Base-by-base conservation (phyloP, 2,329 filamentous ascomycete genomes). In the Epichloe elymi region DNA sequence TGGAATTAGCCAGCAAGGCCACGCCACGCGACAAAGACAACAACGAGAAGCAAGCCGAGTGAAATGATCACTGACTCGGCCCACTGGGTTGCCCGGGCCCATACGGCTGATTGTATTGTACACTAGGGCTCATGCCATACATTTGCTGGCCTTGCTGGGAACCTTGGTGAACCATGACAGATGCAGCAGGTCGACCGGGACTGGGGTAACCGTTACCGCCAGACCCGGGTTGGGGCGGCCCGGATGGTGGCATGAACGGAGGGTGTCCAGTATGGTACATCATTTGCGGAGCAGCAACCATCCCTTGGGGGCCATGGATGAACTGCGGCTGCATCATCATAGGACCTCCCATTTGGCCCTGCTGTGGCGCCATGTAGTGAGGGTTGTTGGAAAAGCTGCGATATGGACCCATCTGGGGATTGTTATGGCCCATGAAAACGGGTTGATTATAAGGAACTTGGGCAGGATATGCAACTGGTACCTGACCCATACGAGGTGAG, bases 111-210 rank as follows among this genome's bases (percentile, higher is more conserved):
- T 82, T 85, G 62, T 85, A 87, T 62, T 84, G 84, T 67, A 83
- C 76, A 49, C 75, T 82, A 42, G 84, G 84, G 60, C 83, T 86
- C 83, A 90, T 87, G 56, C 79, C 85, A 73, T 78, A 90, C 70
- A 74, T 80, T 60, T 72, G 81, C 63, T 94, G 88, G 40, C 90
- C 89, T 65, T 95, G 90, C 62, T 96, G 91, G 30, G 90, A 96
- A 51, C 88, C 88, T 69, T 95, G 88, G 58, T 90, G 90, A 61
- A 84, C 86, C 91, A 97, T 97, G 83, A 94, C 88, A 2, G 88
- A 84, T 12, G 93, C 88, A 19, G 73, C 65, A 30, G 83, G 82
- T 46, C 89, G 80, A 51, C 88, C 83, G 1, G 91, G 91, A 63
- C 91, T 96, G n/a, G 88, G 86, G 62, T 87, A 95, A 15, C 88